Evolutionary conservation across 129 eudicot species (phyloP).

Genomic region (Helianthus tuberosus): DNA sequence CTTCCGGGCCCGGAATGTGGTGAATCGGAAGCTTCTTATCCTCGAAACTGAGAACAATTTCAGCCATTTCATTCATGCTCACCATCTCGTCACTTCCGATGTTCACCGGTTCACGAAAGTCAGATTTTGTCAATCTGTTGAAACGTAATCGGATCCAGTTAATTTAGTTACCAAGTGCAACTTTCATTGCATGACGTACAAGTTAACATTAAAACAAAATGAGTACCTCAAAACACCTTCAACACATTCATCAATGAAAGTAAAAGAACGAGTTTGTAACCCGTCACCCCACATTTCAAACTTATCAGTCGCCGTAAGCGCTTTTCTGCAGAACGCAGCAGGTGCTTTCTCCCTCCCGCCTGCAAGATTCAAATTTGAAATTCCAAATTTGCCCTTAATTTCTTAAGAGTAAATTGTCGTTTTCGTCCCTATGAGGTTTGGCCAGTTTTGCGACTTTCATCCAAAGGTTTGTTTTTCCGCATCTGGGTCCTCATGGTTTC

Average conservation of each 20-base stretch:
- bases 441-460: no score
- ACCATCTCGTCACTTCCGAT: slow-evolving; percentile 99
- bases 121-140: slow-evolving; percentile 85
- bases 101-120: slow-evolving; percentile 91
- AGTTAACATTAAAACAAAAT: neutral
- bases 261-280: slow-evolving; percentile 91
- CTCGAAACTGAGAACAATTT: slow-evolving; percentile 82
- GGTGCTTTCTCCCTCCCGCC: slow-evolving; percentile 99
- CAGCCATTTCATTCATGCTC: slow-evolving; percentile 99
- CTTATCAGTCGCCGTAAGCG: slow-evolving; percentile 78
- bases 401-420: no score
- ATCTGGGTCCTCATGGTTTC: no score
- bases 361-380: slow-evolving; percentile 20
- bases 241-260: slow-evolving; percentile 98
- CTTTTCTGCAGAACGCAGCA: slow-evolving; percentile 94
- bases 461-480: no score
- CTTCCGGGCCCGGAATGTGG: slow-evolving; percentile 98
- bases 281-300: slow-evolving; percentile 99
- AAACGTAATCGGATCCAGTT: neutral
- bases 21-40: slow-evolving; percentile 89
- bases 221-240: slow-evolving; percentile 95
- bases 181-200: neutral
- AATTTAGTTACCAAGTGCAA: slow-evolving; percentile 1
- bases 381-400: neutral
- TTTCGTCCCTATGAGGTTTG: no score